Base-by-base conservation (phyloP, 1,284 basidiomycete species). In the Rhodotorula sp. region DNA sequence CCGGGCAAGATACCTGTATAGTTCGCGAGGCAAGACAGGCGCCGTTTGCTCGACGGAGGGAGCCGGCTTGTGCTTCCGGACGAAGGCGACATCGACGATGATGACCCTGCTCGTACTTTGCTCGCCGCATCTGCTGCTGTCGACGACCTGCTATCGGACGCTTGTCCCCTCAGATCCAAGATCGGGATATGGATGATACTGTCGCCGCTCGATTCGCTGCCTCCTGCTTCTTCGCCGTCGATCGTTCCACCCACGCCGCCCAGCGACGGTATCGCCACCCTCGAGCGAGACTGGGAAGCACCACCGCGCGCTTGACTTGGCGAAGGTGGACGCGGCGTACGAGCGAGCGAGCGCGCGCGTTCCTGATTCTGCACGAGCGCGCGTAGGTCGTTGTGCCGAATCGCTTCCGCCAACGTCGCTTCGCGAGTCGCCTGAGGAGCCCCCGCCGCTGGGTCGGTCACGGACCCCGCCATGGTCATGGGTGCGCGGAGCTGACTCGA, bases 141-240 rank as follows among this genome's bases (percentile, higher is more conserved):
- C 39, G 39, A 43, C 8, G 39, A 43, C 39, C 10, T 43, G 39
- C 39, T 43, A 43, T 43, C 39, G 39, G 39, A 43, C 39, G 39
- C 12, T 5, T 5, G 10, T 26, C 23, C 23, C 14, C 54, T 34
- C 49, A 47, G 31, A 23, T 67, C 65, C 21, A 43, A 18, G 47
- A 64, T 58, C n/a, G 47, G 62, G 34, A 64, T 63, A 16, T 67
- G 62, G 65, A 21, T 57, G 65, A 21, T 60, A 59, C 62, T 67
- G 51, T 64, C 65, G 29, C 46, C 51, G 63, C 48, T 57, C 61
- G 29, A 39, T 31, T 57, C 64, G 26, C 21, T 47, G 21, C 26
- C 29, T 20, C 26, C 29, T 20, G 3, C 29, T 18, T 2, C 48
- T 20, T n/a, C 23, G 20, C 23, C 66, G 14, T 57, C 43, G 34